Evolutionary conservation across 2,329 filamentous ascomycete genomes (phyloP), one percentile per base, ranked within the genome.

Genomic region (Ceratocystis eucalypticola): DNA sequence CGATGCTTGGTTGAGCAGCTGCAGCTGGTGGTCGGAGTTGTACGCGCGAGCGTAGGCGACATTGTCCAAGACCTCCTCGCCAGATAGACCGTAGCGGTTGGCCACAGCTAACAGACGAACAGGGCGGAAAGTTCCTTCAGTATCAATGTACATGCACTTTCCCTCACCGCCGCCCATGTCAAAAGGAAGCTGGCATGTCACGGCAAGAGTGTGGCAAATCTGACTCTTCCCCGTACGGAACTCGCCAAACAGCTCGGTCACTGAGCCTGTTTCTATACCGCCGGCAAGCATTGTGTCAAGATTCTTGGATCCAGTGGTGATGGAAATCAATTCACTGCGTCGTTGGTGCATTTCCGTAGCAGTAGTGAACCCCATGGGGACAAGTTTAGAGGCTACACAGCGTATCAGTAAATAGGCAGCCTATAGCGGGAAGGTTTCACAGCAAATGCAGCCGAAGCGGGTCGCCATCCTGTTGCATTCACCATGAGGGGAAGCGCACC

Each of bases 111-210:
- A 82, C 17, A 96, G 80, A 65, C 94, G 88, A 1, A 97, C 91
- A 0, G 94, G 95, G 70, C 92, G 85, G 74, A 99, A 99, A 1
- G 94, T 99, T 68, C 94, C 95, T 75, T 99, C 94, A 0, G 94
- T 99, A 72, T 99, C 94, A 70, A 99, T 99, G 73, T 99, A 99
- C 62, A 99, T 81, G 73, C 95, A 99, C 75, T 99, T 99, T 61
- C 94, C 94, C 77, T 99, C 94, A 37, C 95, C 94, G 66, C 94
- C 94, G 65, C 94, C 95, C 93, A 97, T 97, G 74, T 99, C 94
- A 74, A 99, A 97, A 0, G 94, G 94, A 55, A 99, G 76, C 76
- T 99, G 94, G 74, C 95, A 99, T 61, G 94, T 99, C 37, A 99
- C 94, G 0, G 95, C 94, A n/a, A 99, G 81, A 0, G 94, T 99